These are phyloP conservation scores for Pseudocercospora cruenta DNA, from an alignment of 2,329 filamentous ascomycete genomes.

Conservation along the genomic window DNA sequence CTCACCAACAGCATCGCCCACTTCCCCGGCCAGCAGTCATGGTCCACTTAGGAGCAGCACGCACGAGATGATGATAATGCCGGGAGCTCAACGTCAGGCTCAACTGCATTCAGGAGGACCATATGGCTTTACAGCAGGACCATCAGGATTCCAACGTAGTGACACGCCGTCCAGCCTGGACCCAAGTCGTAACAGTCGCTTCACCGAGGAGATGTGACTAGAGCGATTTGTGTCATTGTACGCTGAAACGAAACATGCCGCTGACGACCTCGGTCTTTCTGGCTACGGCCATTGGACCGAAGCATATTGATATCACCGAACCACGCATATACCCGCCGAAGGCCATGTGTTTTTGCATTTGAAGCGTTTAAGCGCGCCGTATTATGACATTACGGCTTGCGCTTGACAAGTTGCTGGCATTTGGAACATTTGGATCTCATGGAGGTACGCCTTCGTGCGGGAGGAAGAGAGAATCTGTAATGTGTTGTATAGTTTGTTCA, in stretches of 20 bases:
- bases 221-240: constrained; percentile 12
- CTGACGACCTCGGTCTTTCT: not conserved
- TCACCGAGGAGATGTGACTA: constrained; percentile 34
- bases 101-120: constrained; percentile 39
- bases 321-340: not conserved
- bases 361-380: constrained; percentile 6
- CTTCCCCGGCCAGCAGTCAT: constrained; percentile 18
- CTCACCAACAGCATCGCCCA: constrained; percentile 14
- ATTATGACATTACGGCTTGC: constrained; percentile 12
- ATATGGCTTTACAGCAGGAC: constrained; percentile 28
- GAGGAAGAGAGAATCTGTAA: constrained; percentile 14
- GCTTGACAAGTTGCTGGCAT: constrained; percentile 10
- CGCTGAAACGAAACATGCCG: not conserved
- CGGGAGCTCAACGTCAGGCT: constrained; percentile 39
- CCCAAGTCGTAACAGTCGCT: constrained; percentile 29
- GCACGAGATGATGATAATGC: constrained; percentile 34
- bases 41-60: constrained; percentile 16
- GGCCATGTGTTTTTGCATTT: constrained; percentile 1
- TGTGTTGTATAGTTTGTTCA: constrained; percentile 21
- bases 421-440: constrained; percentile 3
- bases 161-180: constrained; percentile 27
- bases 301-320: not conserved
- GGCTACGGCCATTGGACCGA: not conserved
- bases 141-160: constrained; percentile 19
- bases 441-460: not conserved